Base-by-base conservation (phyloP, 345 rosid genomes). In the Noccaea bulbosa region DNA sequence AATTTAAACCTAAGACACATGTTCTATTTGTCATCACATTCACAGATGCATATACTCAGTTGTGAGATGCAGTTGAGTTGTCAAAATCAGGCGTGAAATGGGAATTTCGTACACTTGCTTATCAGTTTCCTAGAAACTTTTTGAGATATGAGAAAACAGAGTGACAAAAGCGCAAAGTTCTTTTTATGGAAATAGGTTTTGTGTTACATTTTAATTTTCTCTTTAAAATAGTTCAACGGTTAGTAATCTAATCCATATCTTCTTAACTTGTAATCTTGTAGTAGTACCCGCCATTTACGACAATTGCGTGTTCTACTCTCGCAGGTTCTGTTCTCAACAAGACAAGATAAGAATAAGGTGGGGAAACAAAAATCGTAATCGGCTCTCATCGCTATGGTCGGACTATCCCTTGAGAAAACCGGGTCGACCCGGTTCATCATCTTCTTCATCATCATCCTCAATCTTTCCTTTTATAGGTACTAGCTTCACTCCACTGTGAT, bases 381-480 rank as follows among this genome's bases (percentile, higher is more conserved):
- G 4, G 6, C 14, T 54, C 15, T 55, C 65, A 30, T 53, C 57
- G 43, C 62, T 56, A 76, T 70, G 79, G 33, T n/a, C 10, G 17
- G 55, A 62, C 33, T 43, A 55, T 30, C 65, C 51, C 0, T 45
- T 12, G 32, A 37, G 16, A 62, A 9, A 75, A 54, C 34, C 74
- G 66, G 60, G 51, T 54, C 70, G 65, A 69, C 58, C 70, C 46
- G 79, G 53, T 69, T 48, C 41, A 47, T 8, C 2, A 3, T 75
- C 72, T 52, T 69, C 68, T 51, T 80, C 69, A 62, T 70, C 78
- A 12, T 69, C 78, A 12, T 69, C 79, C 45, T 78, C 52, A 56
- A 55, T 45, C 58, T 76, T 11, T 69, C 76, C 41, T 7, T 79
- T 50, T 68, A 60, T 81, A 79, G 83, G 86, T 81, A 63, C 57